Percentiles rank a stretch among this genome's conserved stretches.
Conservation (phyloP, 139 green algal species). For the Ettlia oleoabundans region DNA sequence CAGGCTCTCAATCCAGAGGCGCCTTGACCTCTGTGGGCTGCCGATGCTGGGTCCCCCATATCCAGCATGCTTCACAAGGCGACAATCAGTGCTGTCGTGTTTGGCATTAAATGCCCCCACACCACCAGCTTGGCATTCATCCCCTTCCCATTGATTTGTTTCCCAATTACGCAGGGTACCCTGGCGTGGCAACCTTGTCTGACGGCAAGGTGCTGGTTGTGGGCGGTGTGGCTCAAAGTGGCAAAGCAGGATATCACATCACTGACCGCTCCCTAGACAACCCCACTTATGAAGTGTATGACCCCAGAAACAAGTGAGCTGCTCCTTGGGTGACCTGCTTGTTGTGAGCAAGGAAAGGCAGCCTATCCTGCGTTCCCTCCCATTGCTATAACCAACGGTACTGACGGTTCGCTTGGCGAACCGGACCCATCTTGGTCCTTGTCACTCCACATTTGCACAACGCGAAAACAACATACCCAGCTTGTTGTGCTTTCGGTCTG, state of each 20-base stretch:
- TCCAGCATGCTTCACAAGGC: no score
- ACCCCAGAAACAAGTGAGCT: conserved; percentile 2
- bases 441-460: no score
- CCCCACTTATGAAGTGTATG: background rate
- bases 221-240: conserved; percentile 4
- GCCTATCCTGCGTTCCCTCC: background rate
- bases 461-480: no score
- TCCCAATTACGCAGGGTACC: background rate
- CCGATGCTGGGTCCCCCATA: no score
- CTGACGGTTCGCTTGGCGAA: no score
- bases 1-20: no score
- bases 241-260: conserved; percentile 8
- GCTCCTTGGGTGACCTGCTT: background rate
- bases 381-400: background rate
- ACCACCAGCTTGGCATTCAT: background rate
- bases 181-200: background rate
- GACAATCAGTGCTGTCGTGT: no score
- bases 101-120: background rate
- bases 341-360: background rate
- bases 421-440: no score
- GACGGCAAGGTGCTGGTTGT: conserved; percentile 13
- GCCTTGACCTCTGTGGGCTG: no score
- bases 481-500: no score
- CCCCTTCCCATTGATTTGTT: background rate
- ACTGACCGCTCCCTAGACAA: background rate